Conservation (phyloP, 495 filamentous ascomycete species). For the Aspergillus sclerotiicarbonarius region DNA sequence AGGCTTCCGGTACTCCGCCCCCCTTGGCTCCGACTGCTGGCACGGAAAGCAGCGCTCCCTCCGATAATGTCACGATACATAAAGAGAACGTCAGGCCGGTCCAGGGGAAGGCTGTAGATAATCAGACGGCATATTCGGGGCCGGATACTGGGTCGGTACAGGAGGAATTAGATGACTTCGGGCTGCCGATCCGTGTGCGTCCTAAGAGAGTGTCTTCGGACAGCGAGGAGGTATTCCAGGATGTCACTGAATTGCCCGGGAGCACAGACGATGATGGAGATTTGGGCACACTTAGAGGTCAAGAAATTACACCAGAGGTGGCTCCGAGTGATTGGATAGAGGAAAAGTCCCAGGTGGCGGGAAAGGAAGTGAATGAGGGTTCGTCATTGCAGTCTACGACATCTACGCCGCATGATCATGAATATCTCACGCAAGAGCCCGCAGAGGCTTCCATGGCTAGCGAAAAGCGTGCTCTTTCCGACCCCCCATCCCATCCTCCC, state of each 20-base stretch:
- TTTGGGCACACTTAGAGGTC: constrained; percentile 1
- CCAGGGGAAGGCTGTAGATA: constrained; percentile 7
- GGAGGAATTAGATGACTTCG: constrained; percentile 44
- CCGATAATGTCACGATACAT: constrained; percentile 16
- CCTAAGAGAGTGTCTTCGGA: constrained; percentile 21
- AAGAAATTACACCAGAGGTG: constrained; percentile 9
- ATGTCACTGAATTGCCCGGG: constrained; percentile 18
- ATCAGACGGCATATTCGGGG: constrained; percentile 6
- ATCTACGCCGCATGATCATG: constrained; percentile 3
- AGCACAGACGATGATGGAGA: constrained; percentile 2
- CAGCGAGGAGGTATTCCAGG: constrained; percentile 21
- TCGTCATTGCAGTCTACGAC: neutral
- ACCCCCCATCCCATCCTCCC: neutral
- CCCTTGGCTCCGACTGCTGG: neutral
- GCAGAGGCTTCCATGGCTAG: neutral
- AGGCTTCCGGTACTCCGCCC: constrained; percentile 10
- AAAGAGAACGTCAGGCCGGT: constrained; percentile 21
- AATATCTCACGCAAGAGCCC: neutral
- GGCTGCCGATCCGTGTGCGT: constrained; percentile 41
- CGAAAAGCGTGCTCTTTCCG: constrained; percentile 5
- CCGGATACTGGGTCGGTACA: neutral
- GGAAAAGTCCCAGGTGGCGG: neutral
- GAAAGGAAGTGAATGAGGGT: neutral
- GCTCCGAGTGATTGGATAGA: neutral
- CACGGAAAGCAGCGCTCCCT: neutral